Conservation (phyloP, 495 filamentous ascomycete species). For the Penicillium silybi region DNA sequence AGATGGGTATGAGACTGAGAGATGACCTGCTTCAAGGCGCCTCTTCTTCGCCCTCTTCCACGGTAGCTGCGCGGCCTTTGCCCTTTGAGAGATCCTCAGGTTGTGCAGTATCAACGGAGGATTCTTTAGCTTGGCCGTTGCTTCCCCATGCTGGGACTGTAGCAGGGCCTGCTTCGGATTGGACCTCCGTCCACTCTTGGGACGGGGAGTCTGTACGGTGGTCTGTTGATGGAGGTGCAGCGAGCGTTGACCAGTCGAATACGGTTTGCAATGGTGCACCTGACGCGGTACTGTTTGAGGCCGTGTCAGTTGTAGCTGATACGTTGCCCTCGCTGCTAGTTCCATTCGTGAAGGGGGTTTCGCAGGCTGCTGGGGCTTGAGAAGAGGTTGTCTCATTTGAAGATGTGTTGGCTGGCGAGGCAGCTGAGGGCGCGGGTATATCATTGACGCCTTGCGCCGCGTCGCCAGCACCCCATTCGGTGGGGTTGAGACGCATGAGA, state of each 20-base stretch:
- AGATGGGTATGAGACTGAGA: not conserved
- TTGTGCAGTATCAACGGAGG: not conserved
- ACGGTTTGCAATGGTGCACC: not conserved
- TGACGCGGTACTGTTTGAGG: not conserved
- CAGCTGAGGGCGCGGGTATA: slow-evolving; percentile 9
- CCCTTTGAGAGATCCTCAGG: slow-evolving; percentile 32
- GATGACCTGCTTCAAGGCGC: slow-evolving; percentile 7
- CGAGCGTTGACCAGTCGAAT: slow-evolving; percentile 17
- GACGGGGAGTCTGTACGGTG: slow-evolving; percentile 27
- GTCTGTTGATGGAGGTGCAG: slow-evolving; percentile 7
- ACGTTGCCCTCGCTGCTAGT: not conserved
- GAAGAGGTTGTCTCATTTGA: not conserved
- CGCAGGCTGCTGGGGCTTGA: not conserved
- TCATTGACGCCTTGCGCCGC: slow-evolving; percentile 3
- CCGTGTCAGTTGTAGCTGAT: not conserved
- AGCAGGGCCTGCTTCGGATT: slow-evolving; percentile 15
- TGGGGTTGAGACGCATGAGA: slow-evolving; percentile 61
- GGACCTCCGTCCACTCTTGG: slow-evolving; percentile 38
- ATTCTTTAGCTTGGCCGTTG: not conserved
- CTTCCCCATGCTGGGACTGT: slow-evolving; percentile 15
- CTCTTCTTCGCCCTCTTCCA: slow-evolving; percentile 49
- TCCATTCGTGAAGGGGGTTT: not conserved
- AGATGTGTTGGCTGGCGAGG: not conserved
- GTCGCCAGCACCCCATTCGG: slow-evolving; percentile 20
- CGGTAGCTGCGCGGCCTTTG: slow-evolving; percentile 44